Evolutionary conservation across 2,329 filamentous ascomycete species (phyloP), one percentile per base, ranked within the genome.

Genomic region (Paecilomyces sp.): DNA sequence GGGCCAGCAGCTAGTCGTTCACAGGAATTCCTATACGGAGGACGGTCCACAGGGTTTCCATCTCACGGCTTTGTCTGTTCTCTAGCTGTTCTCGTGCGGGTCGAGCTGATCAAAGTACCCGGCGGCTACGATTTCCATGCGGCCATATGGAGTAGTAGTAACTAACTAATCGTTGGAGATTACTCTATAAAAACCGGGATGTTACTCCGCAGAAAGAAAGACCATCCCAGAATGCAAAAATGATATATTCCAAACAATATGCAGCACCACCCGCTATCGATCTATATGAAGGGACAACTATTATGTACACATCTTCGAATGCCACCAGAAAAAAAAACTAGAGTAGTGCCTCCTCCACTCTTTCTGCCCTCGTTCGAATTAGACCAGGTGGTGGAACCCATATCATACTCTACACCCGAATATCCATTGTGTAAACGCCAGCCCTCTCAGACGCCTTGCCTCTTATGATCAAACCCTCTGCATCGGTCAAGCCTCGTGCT

Each of bases 371-470:
- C 41, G 41, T 47, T 18, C 41, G 18, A 18, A 22, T 18, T 47
- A 47, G 41, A 47, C 41, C 41, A 47, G 41, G 41, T 47, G 41
- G 41, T 47, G 41, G 41, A 18, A 47, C 41, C 41, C 9, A 47
- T 47, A 47, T 47, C 41, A 47, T 47, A 33, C 8, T 33, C 31
- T 33, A 30, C 28, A 25, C 51, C 28, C 51, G 12, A 53, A 30
- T 25, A 53, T n/a, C 51, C 28, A 28, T 30, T 53, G 24, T 53
- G 50, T 47, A 15, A 53, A 53, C 51, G 51, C 51, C 51, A 25
- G 13, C 28, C 51, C 51, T 53, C 18, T 50, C 36, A 47, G 55
- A 57, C 55, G 55, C 55, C 55, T 33, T 57, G 36, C 36, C 36
- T 33, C 28, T 13, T 56, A 18, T 54, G 41, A 28, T 53, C 51